These are phyloP conservation scores for Fusarium sp. DNA, from an alignment of 2,329 filamentous ascomycete species.

Conservation along the genomic window DNA sequence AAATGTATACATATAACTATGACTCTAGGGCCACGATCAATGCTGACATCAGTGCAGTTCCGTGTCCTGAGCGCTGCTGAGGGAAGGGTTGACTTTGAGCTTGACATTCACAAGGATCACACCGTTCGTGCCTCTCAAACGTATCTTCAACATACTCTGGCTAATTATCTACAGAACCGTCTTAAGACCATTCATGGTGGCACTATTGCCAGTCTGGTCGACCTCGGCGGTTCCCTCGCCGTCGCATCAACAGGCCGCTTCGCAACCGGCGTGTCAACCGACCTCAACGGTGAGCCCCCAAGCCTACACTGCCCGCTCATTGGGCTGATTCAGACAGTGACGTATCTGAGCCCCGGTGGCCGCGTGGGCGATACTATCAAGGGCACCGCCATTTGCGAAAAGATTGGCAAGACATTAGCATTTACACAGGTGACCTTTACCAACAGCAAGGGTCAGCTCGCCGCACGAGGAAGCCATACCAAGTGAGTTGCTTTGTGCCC, in stretches of 20 bases:
- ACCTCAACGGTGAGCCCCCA: slow-evolving; percentile 61
- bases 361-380: slow-evolving; percentile 63
- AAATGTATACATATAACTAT: slow-evolving; percentile 31
- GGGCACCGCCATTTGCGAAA: slow-evolving; percentile 66
- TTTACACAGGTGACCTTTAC: slow-evolving; percentile 67
- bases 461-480: slow-evolving; percentile 70
- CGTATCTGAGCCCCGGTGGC: slow-evolving; percentile 67
- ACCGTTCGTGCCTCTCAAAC: slow-evolving; percentile 61
- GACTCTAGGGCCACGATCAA: accelerated
- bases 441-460: slow-evolving; percentile 65
- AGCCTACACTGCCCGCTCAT: not conserved
- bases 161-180: slow-evolving; percentile 65
- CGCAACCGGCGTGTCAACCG: slow-evolving; percentile 69
- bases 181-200: slow-evolving; percentile 79
- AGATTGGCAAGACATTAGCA: slow-evolving; percentile 70
- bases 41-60: slow-evolving; percentile 57
- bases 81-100: slow-evolving; percentile 76
- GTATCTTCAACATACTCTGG: accelerated
- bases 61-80: slow-evolving; percentile 69
- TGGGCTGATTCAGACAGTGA: slow-evolving; percentile 56
- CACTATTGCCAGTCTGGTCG: slow-evolving; percentile 78
- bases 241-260: slow-evolving; percentile 70
- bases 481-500: slow-evolving; percentile 56
- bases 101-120: slow-evolving; percentile 76
- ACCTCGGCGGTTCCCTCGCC: slow-evolving; percentile 69